Percentiles rank a stretch among this genome's conserved stretches.
These are phyloP conservation scores for Phtheirospermum japonicum DNA, from an alignment of 257 asterid species.

Conservation along the genomic window DNA sequence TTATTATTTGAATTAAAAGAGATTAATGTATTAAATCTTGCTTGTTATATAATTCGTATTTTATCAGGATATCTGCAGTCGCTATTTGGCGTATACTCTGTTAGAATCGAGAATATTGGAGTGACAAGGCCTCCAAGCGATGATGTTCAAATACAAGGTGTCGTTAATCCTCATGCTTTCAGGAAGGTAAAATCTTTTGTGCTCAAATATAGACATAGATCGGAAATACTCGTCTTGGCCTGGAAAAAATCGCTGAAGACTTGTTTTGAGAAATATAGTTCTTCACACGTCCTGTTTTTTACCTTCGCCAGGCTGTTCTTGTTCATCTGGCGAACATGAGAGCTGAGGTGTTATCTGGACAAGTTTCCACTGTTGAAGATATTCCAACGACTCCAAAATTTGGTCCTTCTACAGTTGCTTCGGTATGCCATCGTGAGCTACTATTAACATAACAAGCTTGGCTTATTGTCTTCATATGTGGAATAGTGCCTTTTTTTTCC, in stretches of 20 bases:
- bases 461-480: neutral
- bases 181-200: conserved; percentile 45
- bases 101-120: conserved; percentile 69
- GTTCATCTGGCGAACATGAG: conserved; percentile 47
- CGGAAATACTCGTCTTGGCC: neutral
- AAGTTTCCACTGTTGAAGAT: conserved; percentile 44
- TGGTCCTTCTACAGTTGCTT: conserved; percentile 41
- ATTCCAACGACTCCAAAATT: conserved; percentile 31
- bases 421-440: conserved; percentile 34
- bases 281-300: neutral
- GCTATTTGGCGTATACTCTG: conserved; percentile 57
- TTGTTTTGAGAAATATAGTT: neutral
- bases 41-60: conserved; percentile 11
- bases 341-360: conserved; percentile 40
- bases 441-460: conserved; percentile 2
- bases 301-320: conserved; percentile 61
- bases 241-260: too few species aligned
- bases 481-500: too few species aligned
- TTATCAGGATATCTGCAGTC: conserved; percentile 69
- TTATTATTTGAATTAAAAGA: neutral
- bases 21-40: neutral
- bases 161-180: conserved; percentile 62
- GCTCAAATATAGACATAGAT: conserved; percentile 8
- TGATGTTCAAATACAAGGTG: conserved; percentile 71
- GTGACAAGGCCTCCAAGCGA: conserved; percentile 72